A percentile compares a stretch with the other conserved stretches of the same genome.
phyloP scores from a whole-genome alignment of 805 yeast species.

The Starmera quercuum region DNA sequence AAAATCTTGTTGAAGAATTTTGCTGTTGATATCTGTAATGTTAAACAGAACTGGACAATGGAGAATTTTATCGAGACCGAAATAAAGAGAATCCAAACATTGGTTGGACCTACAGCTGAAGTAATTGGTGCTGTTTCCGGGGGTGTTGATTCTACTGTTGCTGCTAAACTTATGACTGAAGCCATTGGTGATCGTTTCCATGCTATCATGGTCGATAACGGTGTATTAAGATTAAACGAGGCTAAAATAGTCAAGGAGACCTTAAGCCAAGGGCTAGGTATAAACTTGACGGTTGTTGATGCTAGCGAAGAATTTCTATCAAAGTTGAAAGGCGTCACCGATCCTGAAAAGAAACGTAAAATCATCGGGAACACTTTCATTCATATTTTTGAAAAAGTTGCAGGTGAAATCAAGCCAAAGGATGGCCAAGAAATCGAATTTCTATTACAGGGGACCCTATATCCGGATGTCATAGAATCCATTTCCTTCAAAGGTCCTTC shows the following conservation, averaged over 20 bases:
- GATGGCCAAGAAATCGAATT: conserved; percentile 88
- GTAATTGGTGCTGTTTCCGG: conserved; percentile 99
- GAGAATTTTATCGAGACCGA: conserved; percentile 95
- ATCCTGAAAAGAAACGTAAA: conserved; percentile 98
- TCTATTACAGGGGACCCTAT: conserved; percentile 92
- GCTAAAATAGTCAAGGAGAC: conserved; percentile 84
- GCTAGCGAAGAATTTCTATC: conserved; percentile 85
- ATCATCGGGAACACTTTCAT: conserved; percentile 97
- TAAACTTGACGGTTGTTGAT: conserved; percentile 89
- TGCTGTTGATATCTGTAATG: conserved; percentile 85
- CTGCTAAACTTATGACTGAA: conserved; percentile 95
- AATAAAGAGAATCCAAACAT: conserved; percentile 80
- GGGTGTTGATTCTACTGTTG: conserved; percentile 99
- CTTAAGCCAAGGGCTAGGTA: conserved; percentile 87
- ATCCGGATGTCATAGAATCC: conserved; percentile 98
- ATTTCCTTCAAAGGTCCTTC: conserved; percentile 99
- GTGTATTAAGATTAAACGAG: conserved; percentile 94
- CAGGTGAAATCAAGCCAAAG: conserved; percentile 82
- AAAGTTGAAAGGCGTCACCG: conserved; percentile 88
- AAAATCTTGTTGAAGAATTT: conserved; percentile 82
- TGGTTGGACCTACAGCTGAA: conserved; percentile 97
- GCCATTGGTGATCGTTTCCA: conserved; percentile 99
- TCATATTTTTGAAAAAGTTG: conserved; percentile 94
- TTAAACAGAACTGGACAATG: conserved; percentile 93
- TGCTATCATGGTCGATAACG: conserved; percentile 96